Evolutionary conservation across 768 basidiomycete species (phyloP), one percentile per base, ranked within the genome.

Genomic region (Tephrocybe rancida): DNA sequence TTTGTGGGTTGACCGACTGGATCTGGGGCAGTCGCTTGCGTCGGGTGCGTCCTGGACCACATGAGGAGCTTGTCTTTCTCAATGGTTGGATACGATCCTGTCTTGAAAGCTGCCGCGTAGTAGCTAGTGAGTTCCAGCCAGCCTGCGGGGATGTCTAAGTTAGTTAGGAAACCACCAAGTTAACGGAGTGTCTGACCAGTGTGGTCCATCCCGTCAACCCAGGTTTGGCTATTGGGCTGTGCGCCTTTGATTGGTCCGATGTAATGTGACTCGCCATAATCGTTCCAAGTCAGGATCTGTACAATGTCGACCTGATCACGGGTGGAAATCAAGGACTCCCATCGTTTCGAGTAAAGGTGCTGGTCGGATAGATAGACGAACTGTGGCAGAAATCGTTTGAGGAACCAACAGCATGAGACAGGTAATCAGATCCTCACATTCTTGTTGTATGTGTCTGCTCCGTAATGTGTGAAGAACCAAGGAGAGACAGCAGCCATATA

Each of bases 391-490:
- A n/a, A 46, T 32, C 5, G 38, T n/a, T 11, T 34, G 14, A 41
- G 6, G 25, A 30, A 14, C 35, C n/a, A 16, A 16, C 10, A 8
- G 16, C 4, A 27, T 3, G 7, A 10, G 22, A 10, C 8, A 19
- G 26, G 19, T 19, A 26, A 38, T 3, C 8, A 29, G 21, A 27
- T 27, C 70, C 79, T 50, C 56, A 85, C 85, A 63, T 91, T 91
- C 67, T 92, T 91, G 69, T 90, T 82, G 64, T 80, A 90, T 1
- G 81, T 75, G 48, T 89, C 66, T 10, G 75, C 67, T 24, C 83
- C 77, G 64, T 89, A 91, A 64, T 92, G 88, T 2, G 89, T 88
- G 67, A 88, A 91, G 73, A 92, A 92, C 82, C 86, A 85, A 13
- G 89, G 86, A 10, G 87, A 84, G 25, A 85, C 83, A 13, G 86